Evolutionary conservation across 2,329 filamentous ascomycete genomes (phyloP), one percentile per base, ranked within the genome.

Genomic region (Botrytis sinoallii): DNA sequence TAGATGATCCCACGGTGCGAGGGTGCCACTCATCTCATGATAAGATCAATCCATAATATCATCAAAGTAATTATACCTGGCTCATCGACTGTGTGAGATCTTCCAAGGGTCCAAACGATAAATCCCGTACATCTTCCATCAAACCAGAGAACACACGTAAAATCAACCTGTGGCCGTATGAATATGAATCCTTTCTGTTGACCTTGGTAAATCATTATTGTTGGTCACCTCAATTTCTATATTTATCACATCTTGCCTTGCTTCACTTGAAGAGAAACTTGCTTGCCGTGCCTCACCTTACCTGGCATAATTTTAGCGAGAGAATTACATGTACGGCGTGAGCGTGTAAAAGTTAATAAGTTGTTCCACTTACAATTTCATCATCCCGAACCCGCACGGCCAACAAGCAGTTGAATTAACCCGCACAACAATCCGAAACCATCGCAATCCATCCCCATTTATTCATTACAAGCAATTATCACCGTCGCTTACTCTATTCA

Each of bases 321-420:
- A 60, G n/a, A 38, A 16, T 68, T 29, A 25, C 60, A 68, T 60
- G 40, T 68, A 67, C 60, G 70, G 70, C 48, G 63, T 72, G 52
- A 57, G 52, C 52, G 52, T 57, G 52, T 71, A 46, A 44, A 68
- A 68, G 25, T 55, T 42, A 29, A 22, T 22, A 8, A 67, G 70
- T 68, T 72, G 70, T 68, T 72, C 70, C 70, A 72, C 70, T 68
- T 22, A 72, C 55, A 68, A 72, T 68, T 72, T 72, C 70, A 72
- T 72, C 70, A 72, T 72, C 70, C 70, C 69, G 70, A 72, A 46
- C 61, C 52, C 66, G 66, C 64, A 68, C 64, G 48, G 48, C 70
- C 70, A 68, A 40, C 70, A 72, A 71, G 40, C 57, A 68, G 12
- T 20, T 52, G 64, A 67, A 72, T 67, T 67, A 67, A 60, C n/a